Evolutionary conservation across 2,329 filamentous ascomycete genomes (phyloP), one percentile per base, ranked within the genome.

Genomic region (Aspergillus clavatus): DNA sequence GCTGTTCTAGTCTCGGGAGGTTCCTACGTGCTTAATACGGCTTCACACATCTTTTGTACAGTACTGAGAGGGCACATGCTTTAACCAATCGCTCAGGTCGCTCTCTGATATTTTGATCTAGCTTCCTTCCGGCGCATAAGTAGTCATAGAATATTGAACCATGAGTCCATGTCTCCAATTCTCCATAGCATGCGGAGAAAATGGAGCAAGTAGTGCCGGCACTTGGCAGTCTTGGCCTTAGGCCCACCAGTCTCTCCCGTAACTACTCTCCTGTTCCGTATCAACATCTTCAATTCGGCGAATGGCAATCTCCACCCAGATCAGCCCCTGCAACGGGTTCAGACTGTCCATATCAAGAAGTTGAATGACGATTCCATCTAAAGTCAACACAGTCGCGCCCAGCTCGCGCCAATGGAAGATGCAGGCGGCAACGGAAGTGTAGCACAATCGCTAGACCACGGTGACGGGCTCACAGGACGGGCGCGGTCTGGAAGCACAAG

Each of bases 331-430:
- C n/a, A 35, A 36, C 27, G 39, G 38, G 29, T 40, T 23, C 21
- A 43, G 22, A 14, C 21, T 40, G n/a, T 43, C 37, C 27, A 52
- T 48, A 43, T 23, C 42, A 35, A 44, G 43, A 7, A 28, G 52
- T 40, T 59, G 40, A 48, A 60, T 54, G 43, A n/a, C 43, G 45
- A 43, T 45, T 44, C 43, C 53, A 51, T 55, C 58, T 52, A 50
- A 43, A 45, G 47, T 42, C 45, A 46, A 47, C 48, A 46, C 51
- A 50, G 44, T 50, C 38, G 47, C 44, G 54, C 43, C 51, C 50
- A 54, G 45, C 46, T 41, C 49, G 56, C 49, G 53, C 54, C 62
- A 65, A 67, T 68, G 65, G 64, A 67, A 56, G 50, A 66, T 66
- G 61, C 58, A 53, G 54, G 54, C 48, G 44, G 56, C 45, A 49